phyloP scores from a whole-genome alignment of 2,329 filamentous ascomycete species.

The Nigrospora oryzae region DNA sequence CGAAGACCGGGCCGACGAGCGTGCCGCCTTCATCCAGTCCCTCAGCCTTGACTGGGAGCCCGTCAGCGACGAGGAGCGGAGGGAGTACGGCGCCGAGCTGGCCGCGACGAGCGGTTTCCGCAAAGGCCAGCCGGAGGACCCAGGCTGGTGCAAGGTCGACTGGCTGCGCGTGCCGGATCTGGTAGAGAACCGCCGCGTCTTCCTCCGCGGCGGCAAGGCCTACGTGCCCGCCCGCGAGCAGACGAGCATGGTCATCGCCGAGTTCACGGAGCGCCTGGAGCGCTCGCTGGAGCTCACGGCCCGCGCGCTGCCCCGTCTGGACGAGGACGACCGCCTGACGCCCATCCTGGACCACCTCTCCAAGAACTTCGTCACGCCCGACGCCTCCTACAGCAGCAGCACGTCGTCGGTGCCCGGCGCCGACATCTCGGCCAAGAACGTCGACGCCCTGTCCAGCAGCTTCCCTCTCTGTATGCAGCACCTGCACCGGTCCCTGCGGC shows the following conservation, averaged over 20 bases:
- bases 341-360: conserved; percentile 69
- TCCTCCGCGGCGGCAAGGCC: conserved; percentile 73
- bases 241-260: conserved; percentile 77
- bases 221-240: conserved; percentile 87
- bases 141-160: conserved; percentile 92
- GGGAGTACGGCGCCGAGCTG: conserved; percentile 53
- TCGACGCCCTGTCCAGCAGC: conserved; percentile 71
- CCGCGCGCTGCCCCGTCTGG: conserved; percentile 81
- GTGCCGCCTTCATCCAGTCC: conserved; percentile 65
- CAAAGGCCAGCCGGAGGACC: conserved; percentile 54
- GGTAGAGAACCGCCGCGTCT: conserved; percentile 70
- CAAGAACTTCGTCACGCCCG: conserved; percentile 90
- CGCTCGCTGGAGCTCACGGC: conserved; percentile 82
- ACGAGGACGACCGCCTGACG: conserved; percentile 87
- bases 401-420: conserved; percentile 59
- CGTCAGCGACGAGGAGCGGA: conserved; percentile 70
- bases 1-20: conserved; percentile 66
- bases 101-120: conserved; percentile 34
- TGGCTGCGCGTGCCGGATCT: conserved; percentile 91
- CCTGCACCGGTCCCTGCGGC: conserved; percentile 75
- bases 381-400: conserved; percentile 66
- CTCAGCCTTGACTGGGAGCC: conserved; percentile 79
- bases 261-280: conserved; percentile 75
- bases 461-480: conserved; percentile 94
- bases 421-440: conserved; percentile 67